A percentile compares a stretch with the other conserved stretches of the same genome.
These are phyloP conservation scores for Podosphaera aphanis DNA, from an alignment of 2,329 filamentous ascomycete genomes.

Conservation along the genomic window DNA sequence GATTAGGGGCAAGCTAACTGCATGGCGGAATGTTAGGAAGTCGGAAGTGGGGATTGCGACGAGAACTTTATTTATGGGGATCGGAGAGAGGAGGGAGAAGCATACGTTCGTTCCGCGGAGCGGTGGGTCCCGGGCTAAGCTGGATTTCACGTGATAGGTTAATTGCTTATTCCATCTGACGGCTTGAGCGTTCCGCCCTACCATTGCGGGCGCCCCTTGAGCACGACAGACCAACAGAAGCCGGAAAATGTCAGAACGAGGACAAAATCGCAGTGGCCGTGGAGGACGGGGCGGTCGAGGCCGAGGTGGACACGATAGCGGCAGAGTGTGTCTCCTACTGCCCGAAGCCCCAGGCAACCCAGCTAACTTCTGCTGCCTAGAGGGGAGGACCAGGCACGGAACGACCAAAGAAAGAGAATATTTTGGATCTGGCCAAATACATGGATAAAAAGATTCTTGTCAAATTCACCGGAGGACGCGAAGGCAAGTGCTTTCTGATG, in stretches of 20 bases:
- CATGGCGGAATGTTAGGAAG: neutral
- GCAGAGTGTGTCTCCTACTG: constrained; percentile 14
- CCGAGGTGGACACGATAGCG: constrained; percentile 7
- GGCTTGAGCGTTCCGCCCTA: neutral
- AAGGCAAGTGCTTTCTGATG: constrained; percentile 33
- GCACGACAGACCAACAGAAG: no score
- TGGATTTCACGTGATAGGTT: neutral
- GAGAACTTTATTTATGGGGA: neutral
- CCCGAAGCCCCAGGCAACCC: neutral
- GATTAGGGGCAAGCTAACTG: neutral
- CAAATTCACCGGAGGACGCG: constrained; percentile 86
- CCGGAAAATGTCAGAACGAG: constrained; percentile 11
- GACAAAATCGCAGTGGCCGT: constrained; percentile 9
- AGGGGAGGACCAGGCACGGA: constrained; percentile 23
- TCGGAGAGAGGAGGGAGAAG: neutral
- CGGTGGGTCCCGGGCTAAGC: neutral
- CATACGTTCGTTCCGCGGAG: neutral
- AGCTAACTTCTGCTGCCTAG: neutral
- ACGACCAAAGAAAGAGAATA: constrained; percentile 94
- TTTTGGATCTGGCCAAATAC: constrained; percentile 83
- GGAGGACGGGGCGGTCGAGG: constrained; percentile 10
- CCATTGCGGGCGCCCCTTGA: no score
- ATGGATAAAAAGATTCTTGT: constrained; percentile 91
- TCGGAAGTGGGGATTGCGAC: neutral
- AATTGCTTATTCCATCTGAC: neutral